Evolutionary conservation across 2,329 filamentous ascomycete genomes (phyloP).

Genomic region (Talaromyces sp.): DNA sequence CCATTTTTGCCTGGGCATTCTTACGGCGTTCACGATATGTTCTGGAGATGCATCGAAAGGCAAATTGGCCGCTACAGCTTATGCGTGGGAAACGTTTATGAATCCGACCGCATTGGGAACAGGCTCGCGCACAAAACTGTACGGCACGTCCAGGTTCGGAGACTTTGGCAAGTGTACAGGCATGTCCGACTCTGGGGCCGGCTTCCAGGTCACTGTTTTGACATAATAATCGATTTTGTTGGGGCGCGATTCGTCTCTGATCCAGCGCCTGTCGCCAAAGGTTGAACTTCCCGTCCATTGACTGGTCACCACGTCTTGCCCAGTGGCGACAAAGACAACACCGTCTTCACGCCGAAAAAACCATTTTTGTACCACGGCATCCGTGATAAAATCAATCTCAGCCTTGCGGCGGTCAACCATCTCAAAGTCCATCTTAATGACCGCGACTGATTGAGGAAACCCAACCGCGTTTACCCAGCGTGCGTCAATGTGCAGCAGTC

Average conservation of each 20-base stretch:
- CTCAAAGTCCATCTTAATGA: conserved; percentile 45
- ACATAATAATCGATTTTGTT: conserved; percentile 42
- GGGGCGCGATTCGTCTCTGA: conserved; percentile 37
- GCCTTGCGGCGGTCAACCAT: conserved; percentile 40
- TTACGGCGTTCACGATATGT: neutral
- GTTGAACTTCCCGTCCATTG: conserved; percentile 44
- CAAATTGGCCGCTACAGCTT: neutral
- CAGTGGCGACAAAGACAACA: conserved; percentile 23
- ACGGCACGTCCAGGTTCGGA: conserved; percentile 3
- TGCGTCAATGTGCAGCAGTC: conserved; percentile 29
- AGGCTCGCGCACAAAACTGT: neutral
- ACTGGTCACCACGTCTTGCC: conserved; percentile 22
- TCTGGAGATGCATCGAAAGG: neutral
- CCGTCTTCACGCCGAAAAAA: conserved; percentile 31
- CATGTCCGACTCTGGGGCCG: neutral
- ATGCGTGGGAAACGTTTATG: neutral
- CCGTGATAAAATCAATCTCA: conserved; percentile 42
- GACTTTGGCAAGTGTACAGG: neutral
- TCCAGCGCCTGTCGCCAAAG: conserved; percentile 34
- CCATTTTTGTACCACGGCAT: conserved; percentile 30
- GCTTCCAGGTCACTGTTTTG: conserved; percentile 32
- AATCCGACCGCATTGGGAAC: neutral
- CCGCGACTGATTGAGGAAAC: conserved; percentile 29
- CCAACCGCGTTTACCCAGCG: conserved; percentile 30
- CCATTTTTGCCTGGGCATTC: neutral